Base-by-base conservation (phyloP, 2,329 filamentous ascomycete species). In the Colletotrichum tofieldiae region DNA sequence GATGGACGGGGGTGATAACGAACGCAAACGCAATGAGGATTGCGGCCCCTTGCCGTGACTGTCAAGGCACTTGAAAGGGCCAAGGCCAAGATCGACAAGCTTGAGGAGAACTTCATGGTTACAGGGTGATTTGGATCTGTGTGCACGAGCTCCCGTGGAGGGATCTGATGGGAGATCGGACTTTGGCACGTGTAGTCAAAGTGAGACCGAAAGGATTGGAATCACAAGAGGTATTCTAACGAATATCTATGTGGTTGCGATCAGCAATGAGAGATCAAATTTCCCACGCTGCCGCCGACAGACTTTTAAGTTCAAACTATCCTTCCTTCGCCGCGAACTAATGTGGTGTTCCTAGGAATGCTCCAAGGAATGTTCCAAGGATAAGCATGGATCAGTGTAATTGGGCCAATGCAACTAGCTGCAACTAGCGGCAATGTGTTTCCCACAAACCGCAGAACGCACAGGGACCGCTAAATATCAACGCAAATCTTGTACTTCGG, bases 11-110 rank as follows among this genome's bases (percentile, higher is more conserved):
- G 32, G 3, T 4, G 8, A 35, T 45, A 29, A 65, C 67, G 37
- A 51, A 70, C 67, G 20, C 67, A 70, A 8, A 29, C 32, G 47
- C 61, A 55, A 29, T 64, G 67, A 18, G 61, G 67, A 51, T 62
- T 65, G 54, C 58, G 61, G 26, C 18, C 39, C 26, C 67, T 64
- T 16, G 60, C 43, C 6, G 54, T 32, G n/a, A 41, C 51, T 9
- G 67, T 58, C 18, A 18, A 49, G 26, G 41, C 45, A 35, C 56
- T 43, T 18, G 60, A 41, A 4, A 60, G 39, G 41, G 47, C 61
- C 45, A 43, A 56, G 37, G 67, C 61, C 61, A 70, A 51, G 54
- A 70, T 52, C 23, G 61, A 45, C 35, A 64, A 47, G 32, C 37
- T 43, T 43, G 54, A 56, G 18, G n/a, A 49, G 54, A 63, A 16